Conservation (phyloP, 139 green algal genomes). For the Micromonas pusilla region DNA sequence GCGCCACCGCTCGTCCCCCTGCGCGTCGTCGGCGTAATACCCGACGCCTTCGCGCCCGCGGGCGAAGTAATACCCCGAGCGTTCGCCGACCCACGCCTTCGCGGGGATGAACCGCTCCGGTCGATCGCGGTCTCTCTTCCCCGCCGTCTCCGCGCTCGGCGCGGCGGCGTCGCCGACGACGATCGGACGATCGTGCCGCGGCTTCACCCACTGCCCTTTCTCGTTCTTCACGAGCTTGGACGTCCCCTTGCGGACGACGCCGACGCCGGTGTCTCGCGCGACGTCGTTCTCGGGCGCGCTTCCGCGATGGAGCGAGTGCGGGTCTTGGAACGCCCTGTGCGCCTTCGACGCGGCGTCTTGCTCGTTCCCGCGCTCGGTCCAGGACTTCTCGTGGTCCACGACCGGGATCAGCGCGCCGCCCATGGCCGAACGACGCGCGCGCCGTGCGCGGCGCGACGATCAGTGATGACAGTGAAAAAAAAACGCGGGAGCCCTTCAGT, state of each 20-base stretch:
- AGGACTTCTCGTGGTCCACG: not conserved
- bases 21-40: not conserved
- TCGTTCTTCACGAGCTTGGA: not conserved
- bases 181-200: not conserved
- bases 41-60: not conserved
- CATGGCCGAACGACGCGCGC: too few species aligned
- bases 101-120: not conserved
- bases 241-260: not conserved
- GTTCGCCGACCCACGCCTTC: not conserved
- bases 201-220: not conserved
- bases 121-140: too few species aligned
- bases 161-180: too few species aligned
- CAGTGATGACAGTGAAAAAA: too few species aligned
- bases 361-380: not conserved
- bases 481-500: too few species aligned
- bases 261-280: not conserved
- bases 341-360: not conserved
- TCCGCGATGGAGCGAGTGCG: not conserved
- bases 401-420: not conserved
- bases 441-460: too few species aligned
- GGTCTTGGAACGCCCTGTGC: not conserved
- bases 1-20: not conserved
- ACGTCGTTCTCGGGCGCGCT: not conserved
- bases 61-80: not conserved
- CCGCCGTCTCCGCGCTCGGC: too few species aligned